A percentile compares a stretch with the other conserved stretches of the same genome.
Conservation (phyloP, 345 rosid species). For the Eucalyptus curtisii region DNA sequence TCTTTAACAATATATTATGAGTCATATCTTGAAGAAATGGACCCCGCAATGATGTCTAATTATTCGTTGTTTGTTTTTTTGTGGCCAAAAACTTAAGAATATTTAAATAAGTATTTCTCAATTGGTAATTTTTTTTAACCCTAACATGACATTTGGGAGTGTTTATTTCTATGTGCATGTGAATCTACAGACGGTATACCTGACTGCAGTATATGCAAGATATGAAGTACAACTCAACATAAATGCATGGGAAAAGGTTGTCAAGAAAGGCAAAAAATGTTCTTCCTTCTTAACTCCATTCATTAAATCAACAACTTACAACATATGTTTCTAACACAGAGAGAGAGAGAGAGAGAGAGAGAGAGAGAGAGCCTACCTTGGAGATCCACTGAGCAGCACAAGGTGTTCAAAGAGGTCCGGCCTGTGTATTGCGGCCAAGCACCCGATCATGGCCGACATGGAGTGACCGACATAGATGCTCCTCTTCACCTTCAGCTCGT, state of each 20-base stretch:
- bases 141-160: neutral
- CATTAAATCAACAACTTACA: neutral
- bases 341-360: neutral
- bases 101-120: too few relatives aligned
- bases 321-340: neutral
- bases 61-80: too few relatives aligned
- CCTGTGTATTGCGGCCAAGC: conserved; percentile 8
- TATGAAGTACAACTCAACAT: neutral
- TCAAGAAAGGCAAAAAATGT: neutral
- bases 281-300: neutral
- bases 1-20: too few relatives aligned
- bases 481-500: neutral
- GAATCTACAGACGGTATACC: neutral
- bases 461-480: conserved; percentile 24
- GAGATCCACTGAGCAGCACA: conserved; percentile 15
- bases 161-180: neutral
- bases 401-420: conserved; percentile 17
- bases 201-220: neutral
- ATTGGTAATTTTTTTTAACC: too few relatives aligned
- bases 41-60: too few relatives aligned
- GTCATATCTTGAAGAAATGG: fast-evolving
- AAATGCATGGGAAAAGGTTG: neutral
- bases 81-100: too few relatives aligned
- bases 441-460: conserved; percentile 24
- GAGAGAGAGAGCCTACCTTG: conserved; percentile 4